phyloP scores from a whole-genome alignment of 2,329 filamentous ascomycete species.

The Oidium heveae region DNA sequence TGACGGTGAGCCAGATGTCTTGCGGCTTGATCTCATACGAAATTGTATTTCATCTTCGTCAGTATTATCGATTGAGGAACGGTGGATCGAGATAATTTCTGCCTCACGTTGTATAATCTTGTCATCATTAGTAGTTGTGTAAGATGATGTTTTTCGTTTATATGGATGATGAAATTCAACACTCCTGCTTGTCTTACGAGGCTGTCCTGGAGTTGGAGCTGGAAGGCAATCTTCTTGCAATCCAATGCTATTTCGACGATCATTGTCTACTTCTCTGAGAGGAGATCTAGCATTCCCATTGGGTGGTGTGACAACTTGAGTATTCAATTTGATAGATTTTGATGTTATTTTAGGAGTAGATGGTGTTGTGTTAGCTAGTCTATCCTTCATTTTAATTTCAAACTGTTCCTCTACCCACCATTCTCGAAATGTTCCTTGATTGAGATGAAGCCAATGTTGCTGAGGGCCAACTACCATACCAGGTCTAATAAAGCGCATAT shows the following conservation, averaged over 20 bases:
- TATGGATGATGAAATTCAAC: conserved; percentile 51
- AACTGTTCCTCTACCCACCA: conserved; percentile 64
- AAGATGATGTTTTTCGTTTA: conserved; percentile 26
- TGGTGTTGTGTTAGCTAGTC: conserved; percentile 21
- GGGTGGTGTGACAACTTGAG: conserved; percentile 59
- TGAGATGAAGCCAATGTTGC: conserved; percentile 95
- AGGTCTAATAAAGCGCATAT: conserved; percentile 96
- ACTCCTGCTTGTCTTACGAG: conserved; percentile 60
- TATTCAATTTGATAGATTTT: conserved; percentile 27
- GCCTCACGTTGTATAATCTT: conserved; percentile 26
- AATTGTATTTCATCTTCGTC: conserved; percentile 48
- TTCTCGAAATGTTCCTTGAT: conserved; percentile 90
- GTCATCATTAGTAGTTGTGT: conserved; percentile 21
- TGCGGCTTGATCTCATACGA: conserved; percentile 43
- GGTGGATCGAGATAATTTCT: conserved; percentile 34
- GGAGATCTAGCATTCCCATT: conserved; percentile 59
- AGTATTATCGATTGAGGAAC: conserved; percentile 39
- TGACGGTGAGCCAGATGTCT: conserved; percentile 32
- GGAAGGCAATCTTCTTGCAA: conserved; percentile 80
- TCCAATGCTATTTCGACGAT: conserved; percentile 33
- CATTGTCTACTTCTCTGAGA: conserved; percentile 81
- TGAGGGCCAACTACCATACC: conserved; percentile 98
- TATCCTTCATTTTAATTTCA: conserved; percentile 23
- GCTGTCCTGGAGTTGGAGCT: conserved; percentile 84
- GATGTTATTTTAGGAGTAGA: conserved; percentile 37